A percentile compares a stretch with the other conserved stretches of the same genome.
Conservation (phyloP, 2,329 filamentous ascomycete genomes). For the Cladosporium colombiae region DNA sequence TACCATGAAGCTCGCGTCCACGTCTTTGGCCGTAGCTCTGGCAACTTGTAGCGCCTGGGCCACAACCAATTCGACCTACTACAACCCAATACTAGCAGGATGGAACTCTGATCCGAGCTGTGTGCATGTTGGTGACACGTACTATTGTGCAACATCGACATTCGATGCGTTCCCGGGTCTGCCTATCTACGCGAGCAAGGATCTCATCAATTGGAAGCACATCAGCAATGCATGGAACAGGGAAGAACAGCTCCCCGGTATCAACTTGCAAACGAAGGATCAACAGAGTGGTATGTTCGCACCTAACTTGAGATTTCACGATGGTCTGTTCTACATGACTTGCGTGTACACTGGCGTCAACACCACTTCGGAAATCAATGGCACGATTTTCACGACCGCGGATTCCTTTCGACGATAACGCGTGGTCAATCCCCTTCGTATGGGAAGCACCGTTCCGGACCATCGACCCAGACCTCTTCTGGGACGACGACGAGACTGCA, state of each 20-base stretch:
- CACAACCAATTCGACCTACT: constrained; percentile 26
- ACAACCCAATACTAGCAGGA: constrained; percentile 50
- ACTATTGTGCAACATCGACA: constrained; percentile 49
- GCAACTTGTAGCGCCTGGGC: not conserved
- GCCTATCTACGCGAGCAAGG: constrained; percentile 47
- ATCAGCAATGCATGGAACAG: constrained; percentile 40
- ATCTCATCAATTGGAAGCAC: constrained; percentile 46
- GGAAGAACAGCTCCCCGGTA: constrained; percentile 41
- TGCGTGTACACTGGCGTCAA: constrained; percentile 22
- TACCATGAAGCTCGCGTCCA: not conserved
- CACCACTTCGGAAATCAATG: constrained; percentile 38
- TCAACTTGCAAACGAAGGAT: constrained; percentile 36
- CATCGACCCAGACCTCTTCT: constrained; percentile 43
- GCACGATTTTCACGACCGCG: constrained; percentile 49
- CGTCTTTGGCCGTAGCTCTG: not conserved
- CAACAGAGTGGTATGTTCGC: constrained; percentile 45
- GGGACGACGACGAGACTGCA: constrained; percentile 56
- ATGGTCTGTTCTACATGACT: constrained; percentile 43
- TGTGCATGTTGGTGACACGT: constrained; percentile 44
- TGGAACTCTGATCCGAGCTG: constrained; percentile 51
- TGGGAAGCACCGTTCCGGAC: constrained; percentile 39
- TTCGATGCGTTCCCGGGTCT: constrained; percentile 50
- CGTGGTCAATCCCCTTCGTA: constrained; percentile 53
- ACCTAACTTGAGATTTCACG: constrained; percentile 43
- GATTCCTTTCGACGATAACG: constrained; percentile 44